These are phyloP conservation scores for Aurantiochytrium sp. DNA, from an alignment of 108 stramenopile species.

Conservation along the genomic window DNA sequence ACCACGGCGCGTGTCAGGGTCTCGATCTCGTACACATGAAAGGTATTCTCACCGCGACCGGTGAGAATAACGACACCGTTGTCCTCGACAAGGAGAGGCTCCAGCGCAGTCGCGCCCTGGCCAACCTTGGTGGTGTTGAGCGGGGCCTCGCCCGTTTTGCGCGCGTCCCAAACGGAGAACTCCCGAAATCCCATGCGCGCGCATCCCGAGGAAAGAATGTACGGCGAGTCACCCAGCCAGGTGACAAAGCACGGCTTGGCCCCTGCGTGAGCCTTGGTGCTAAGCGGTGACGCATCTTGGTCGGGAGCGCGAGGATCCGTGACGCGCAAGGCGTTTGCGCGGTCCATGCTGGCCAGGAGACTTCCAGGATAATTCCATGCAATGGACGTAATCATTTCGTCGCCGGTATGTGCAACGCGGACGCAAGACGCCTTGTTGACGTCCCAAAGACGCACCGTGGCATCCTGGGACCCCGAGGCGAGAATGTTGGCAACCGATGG, in stretches of 20 bases:
- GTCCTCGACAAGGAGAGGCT: not conserved
- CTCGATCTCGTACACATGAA: not conserved
- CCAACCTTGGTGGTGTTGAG: not conserved
- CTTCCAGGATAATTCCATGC: not conserved
- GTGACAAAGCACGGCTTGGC: not conserved
- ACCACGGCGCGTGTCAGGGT: not conserved
- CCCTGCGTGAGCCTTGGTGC: not conserved
- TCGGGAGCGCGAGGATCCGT: not conserved
- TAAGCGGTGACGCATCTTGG: not conserved
- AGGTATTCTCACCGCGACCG: slow-evolving; percentile 1
- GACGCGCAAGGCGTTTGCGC: not conserved
- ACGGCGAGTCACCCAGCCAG: not conserved
- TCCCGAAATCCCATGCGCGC: not conserved
- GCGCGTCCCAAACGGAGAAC: not conserved
- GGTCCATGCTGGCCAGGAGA: not conserved
- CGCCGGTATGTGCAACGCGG: not conserved
- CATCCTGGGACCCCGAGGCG: not conserved
- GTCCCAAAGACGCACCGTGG: not conserved
- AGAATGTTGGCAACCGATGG: not conserved
- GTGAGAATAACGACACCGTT: not conserved
- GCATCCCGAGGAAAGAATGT: not conserved
- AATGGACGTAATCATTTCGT: not conserved
- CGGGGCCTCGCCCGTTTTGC: not conserved
- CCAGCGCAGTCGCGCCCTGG: not conserved
- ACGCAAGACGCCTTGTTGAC: not conserved